Evolutionary conservation across 2,329 filamentous ascomycete genomes (phyloP), one percentile per base, ranked within the genome.

Genomic region (Diplodia scrobiculata): DNA sequence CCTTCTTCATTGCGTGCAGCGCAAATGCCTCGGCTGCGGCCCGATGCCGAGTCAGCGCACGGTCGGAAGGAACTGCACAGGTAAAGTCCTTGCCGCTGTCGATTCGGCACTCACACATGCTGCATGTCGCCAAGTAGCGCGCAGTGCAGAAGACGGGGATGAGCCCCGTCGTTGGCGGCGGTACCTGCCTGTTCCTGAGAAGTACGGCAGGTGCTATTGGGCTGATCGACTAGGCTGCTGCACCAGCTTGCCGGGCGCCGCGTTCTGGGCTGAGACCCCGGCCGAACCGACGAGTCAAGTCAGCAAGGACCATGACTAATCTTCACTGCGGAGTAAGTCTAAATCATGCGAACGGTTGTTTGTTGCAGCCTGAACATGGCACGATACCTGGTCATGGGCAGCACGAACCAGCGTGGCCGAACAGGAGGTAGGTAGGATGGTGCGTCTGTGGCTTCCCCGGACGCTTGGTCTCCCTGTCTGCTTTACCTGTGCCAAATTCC

Each of bases 121-220:
- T 32, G 54, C 9, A 59, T 19, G 38, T 32, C 38, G 38, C 38
- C 19, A 47, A 32, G 32, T 36, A n/a, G 50, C 41, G 52, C 52
- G 32, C 27, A 11, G 52, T 32, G 9, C n/a, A 11, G 29, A 6
- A 29, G 38, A 25, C 25, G 41, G 29, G 38, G 38, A 17, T 11
- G 41, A 10, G 13, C 25, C 10, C 34, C 10, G 34, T 10, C 34
- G 34, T 36, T 58, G 21, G 27, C 27, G 53, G 19, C 11, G 14
- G 36, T 50, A 62, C 58, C 45, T 62, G 45, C 58, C 58, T 62
- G 58, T 62, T 62, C 58, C 58, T 62, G 58, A 50, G 27, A 17
- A 27, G 19, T 14, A 45, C 7, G 52, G 19, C 32, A 38, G 13
- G 54, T 25, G 34, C 21, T 45, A 58, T 45, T 34, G 54, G 54